These are phyloP conservation scores for Cladosporium phlei DNA, from an alignment of 2,329 filamentous ascomycete genomes.

Conservation along the genomic window DNA sequence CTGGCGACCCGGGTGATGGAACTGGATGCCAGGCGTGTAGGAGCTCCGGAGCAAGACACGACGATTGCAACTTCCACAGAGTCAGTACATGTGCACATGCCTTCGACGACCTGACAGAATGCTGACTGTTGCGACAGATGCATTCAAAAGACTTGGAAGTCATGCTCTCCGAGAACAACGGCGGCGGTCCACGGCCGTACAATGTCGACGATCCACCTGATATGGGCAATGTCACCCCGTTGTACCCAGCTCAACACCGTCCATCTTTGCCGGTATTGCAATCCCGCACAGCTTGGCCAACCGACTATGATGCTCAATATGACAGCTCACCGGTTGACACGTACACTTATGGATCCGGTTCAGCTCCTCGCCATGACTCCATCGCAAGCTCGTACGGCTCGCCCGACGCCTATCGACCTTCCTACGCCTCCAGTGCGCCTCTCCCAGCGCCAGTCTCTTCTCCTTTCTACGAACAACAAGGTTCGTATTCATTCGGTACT, in stretches of 20 bases:
- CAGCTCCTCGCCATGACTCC: constrained; percentile 23
- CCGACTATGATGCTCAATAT: constrained; percentile 26
- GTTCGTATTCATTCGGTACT: constrained; percentile 27
- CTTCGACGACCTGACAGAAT: no score
- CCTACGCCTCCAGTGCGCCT: constrained; percentile 23
- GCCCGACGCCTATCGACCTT: constrained; percentile 24
- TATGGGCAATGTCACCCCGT: constrained; percentile 8
- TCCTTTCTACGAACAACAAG: constrained; percentile 21
- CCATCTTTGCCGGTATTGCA: constrained; percentile 26
- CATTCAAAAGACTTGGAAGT: constrained; percentile 5
- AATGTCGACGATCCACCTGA: constrained; percentile 4
- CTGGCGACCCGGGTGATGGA: constrained; percentile 74
- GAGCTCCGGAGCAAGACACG: constrained; percentile 59
- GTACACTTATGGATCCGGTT: constrained; percentile 25
- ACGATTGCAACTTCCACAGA: constrained; percentile 70
- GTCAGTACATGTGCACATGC: constrained; percentile 43
- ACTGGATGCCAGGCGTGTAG: constrained; percentile 78
- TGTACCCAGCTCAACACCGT: constrained; percentile 12
- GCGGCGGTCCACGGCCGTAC: not conserved
- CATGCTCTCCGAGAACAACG: not conserved
- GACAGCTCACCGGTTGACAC: constrained; percentile 26
- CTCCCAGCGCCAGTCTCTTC: constrained; percentile 23
- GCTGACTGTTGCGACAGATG: not conserved
- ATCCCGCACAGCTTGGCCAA: constrained; percentile 22
- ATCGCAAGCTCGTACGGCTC: constrained; percentile 22